Base-by-base conservation (phyloP, 192 early-diverging fungal genomes). In the Entomortierella lignicola region DNA sequence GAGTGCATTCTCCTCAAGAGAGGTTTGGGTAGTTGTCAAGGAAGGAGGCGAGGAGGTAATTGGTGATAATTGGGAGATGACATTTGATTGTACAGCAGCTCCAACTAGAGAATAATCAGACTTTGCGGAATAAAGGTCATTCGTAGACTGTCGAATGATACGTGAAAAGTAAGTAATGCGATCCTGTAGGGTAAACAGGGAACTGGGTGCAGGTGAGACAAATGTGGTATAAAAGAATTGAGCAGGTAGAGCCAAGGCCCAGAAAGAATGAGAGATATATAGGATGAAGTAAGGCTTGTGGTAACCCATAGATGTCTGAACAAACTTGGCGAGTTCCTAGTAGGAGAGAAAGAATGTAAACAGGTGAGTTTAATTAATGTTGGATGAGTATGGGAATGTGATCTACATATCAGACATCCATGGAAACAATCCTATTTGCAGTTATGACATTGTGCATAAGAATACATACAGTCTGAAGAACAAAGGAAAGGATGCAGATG, bases 241-340 rank as follows among this genome's bases (percentile, higher is more conserved):
- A 21, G 58, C 29, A 30, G 39, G 73, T 17, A 77, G 54, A 6
- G 69, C 41, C 17, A 68, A 63, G 26, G 63, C 56, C 73, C 57
- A 73, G 60, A 66, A 74, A 8, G 81, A 60, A 29, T 53, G 50
- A 0, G 66, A 42, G 29, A 85, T 82, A 60, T 86, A 88, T 64
- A 91, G 64, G 43, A 91, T 83, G 64, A 91, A 87, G 66, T 88
- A 89, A n/a, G 89, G 89, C 64, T 91, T 91, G 6, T 81, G 75
- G 29, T 82, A 91, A 17, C 85, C 79, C 50, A 82, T 84, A 1
- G 77, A 82, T 42, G 77, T 83, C 51, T 91, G 88, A 11, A 91
- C 87, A 58, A 84, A 84, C 63, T 89, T 89, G 34, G 86, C 86
- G 21, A 91, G 69, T 43, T 89, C 86, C 80, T 84, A 56, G 53